phyloP scores from a whole-genome alignment of 2,329 filamentous ascomycete species.

The Ceratocystis ficicola region DNA sequence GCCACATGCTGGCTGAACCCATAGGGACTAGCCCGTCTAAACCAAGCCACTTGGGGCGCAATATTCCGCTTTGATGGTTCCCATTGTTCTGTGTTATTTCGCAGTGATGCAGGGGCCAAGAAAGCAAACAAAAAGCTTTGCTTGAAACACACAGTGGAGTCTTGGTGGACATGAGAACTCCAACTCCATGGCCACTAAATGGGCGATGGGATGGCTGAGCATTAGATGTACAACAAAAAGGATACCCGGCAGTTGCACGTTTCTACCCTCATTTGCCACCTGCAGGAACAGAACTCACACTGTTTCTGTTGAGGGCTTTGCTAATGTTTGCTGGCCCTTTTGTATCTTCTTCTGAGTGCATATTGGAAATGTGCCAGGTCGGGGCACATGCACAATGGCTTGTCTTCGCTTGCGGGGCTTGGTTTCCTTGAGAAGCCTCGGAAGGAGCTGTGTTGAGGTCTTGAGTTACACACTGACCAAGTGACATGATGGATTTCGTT shows the following conservation, averaged over 20 bases:
- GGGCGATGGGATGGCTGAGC: too few relatives aligned
- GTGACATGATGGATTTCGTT: constrained; percentile 2
- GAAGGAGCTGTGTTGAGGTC: background rate
- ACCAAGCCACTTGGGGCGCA: background rate
- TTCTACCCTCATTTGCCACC: too few relatives aligned
- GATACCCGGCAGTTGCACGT: too few relatives aligned
- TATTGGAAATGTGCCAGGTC: too few relatives aligned
- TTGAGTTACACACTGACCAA: constrained; percentile 8
- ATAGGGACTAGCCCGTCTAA: background rate
- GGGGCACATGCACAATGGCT: too few relatives aligned
- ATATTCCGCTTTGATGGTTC: background rate
- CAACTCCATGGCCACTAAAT: too few relatives aligned
- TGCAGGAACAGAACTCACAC: too few relatives aligned
- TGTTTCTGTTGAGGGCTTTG: too few relatives aligned
- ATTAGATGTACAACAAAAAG: too few relatives aligned
- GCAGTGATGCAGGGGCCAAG: background rate
- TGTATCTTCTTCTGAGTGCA: too few relatives aligned
- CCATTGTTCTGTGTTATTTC: background rate
- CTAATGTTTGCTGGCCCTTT: too few relatives aligned
- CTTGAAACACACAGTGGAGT: background rate
- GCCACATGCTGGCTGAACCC: background rate
- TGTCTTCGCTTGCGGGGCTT: background rate
- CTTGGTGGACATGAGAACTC: too few relatives aligned
- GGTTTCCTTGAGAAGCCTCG: background rate
- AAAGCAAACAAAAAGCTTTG: background rate